These are phyloP conservation scores for Tinospora cordifolia DNA, from an alignment of 164 flowering plant species.

Conservation along the genomic window DNA sequence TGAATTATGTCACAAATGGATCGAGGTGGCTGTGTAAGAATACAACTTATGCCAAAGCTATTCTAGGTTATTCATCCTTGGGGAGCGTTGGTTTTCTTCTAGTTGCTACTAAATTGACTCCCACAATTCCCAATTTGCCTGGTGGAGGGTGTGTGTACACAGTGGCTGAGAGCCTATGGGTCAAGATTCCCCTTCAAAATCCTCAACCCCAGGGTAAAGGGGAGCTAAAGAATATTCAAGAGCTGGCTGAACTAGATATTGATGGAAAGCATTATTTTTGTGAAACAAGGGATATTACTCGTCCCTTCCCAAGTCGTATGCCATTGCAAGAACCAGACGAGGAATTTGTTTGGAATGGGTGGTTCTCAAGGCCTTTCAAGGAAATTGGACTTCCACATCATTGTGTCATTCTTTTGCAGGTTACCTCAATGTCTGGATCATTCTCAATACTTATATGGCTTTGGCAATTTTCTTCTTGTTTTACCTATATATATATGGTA, in stretches of 20 bases:
- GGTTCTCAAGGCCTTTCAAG: constrained; percentile 76
- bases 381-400: constrained; percentile 76
- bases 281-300: constrained; percentile 85
- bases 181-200: constrained; percentile 71
- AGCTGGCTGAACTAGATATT: constrained; percentile 75
- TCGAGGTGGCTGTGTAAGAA: constrained; percentile 60
- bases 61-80: constrained; percentile 82
- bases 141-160: constrained; percentile 90
- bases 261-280: constrained; percentile 97
- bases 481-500: background rate
- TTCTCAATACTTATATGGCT: constrained; percentile 10
- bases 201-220: constrained; percentile 84
- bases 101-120: constrained; percentile 69
- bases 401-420: constrained; percentile 93
- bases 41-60: constrained; percentile 52
- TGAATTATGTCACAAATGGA: constrained; percentile 63
- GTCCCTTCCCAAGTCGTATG: constrained; percentile 90
- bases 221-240: constrained; percentile 75
- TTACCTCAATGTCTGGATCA: constrained; percentile 33
- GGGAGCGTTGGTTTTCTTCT: constrained; percentile 76
- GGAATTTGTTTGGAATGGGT: constrained; percentile 94
- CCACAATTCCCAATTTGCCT: constrained; percentile 68
- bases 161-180: constrained; percentile 83
- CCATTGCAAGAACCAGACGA: constrained; percentile 69
- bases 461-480: background rate